A percentile compares a stretch with the other conserved stretches of the same genome.
phyloP scores from a whole-genome alignment of 257 asterid species.

The Primulina eburnea region DNA sequence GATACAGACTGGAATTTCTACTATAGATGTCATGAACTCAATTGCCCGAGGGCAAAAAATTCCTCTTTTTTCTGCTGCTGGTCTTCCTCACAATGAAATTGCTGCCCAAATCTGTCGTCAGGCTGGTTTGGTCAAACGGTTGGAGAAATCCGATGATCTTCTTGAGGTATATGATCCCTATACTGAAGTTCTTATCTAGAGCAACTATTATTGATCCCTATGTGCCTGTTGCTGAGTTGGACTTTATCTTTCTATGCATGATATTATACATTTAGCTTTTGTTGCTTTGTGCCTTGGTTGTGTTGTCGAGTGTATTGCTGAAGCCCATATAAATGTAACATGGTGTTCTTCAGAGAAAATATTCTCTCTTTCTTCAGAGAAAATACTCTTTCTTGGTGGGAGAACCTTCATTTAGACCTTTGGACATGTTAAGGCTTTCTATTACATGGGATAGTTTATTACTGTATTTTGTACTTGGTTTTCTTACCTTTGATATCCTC shows the following conservation, averaged over 20 bases:
- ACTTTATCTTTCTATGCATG: not conserved
- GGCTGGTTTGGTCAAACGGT: slow-evolving; percentile 96
- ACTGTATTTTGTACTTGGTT: not conserved
- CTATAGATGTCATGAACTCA: slow-evolving; percentile 98
- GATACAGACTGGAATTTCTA: slow-evolving; percentile 98
- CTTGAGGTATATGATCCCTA: slow-evolving; percentile 56
- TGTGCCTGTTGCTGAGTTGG: not conserved
- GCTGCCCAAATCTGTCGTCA: slow-evolving; percentile 99
- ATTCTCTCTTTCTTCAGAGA: slow-evolving; percentile 13
- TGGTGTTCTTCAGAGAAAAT: not conserved
- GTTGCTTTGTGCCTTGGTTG: not conserved
- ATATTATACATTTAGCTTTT: not conserved
- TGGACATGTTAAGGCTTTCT: slow-evolving; percentile 9
- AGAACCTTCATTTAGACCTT: slow-evolving; percentile 9
- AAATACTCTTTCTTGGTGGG: slow-evolving; percentile 12
- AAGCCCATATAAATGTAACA: not conserved
- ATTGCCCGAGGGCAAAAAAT: slow-evolving; percentile 98
- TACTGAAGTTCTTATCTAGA: not conserved
- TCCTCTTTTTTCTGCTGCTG: slow-evolving; percentile 98
- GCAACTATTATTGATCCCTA: not conserved
- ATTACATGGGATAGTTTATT: slow-evolving; percentile 6
- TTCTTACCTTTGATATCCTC: slow-evolving; percentile 8
- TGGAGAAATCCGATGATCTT: slow-evolving; percentile 84
- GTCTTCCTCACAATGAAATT: slow-evolving; percentile 98
- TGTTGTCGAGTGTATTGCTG: slow-evolving; percentile 1